phyloP scores from a whole-genome alignment of 306 rosid genomes.

The Pyrus betulifolia region DNA sequence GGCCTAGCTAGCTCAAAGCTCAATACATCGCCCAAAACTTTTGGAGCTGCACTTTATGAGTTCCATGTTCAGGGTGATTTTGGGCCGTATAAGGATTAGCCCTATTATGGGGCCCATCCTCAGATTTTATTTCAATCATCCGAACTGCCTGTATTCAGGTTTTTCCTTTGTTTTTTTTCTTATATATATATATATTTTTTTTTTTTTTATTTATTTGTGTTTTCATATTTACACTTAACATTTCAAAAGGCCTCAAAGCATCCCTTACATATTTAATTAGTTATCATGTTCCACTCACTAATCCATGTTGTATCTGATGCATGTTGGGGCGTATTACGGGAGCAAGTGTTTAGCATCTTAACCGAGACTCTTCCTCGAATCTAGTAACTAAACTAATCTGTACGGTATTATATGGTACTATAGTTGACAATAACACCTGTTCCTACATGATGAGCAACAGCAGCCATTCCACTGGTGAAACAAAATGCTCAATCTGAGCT shows the following conservation, averaged over 20 bases:
- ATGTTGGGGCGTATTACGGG: not conserved
- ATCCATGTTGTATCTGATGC: not conserved
- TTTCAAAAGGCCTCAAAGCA: not conserved
- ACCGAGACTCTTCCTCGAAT: not conserved
- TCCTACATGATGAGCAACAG: constrained; percentile 75
- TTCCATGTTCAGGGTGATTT: not conserved
- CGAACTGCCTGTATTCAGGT: too few relatives aligned
- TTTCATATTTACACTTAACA: not conserved
- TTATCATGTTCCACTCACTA: not conserved
- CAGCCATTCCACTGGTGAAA: constrained; percentile 94
- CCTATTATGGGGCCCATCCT: too few relatives aligned
- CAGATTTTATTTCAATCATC: too few relatives aligned
- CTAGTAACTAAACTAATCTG: not conserved
- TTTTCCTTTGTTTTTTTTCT: not conserved
- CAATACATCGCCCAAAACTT: not conserved
- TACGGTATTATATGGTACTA: not conserved
- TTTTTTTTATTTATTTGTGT: not conserved
- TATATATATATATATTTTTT: too few relatives aligned
- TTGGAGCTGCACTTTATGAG: not conserved
- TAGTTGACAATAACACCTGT: constrained; percentile 44
- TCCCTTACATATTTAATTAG: not conserved
- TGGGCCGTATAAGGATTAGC: not conserved
- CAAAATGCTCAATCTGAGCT: constrained; percentile 64
- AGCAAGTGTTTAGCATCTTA: not conserved
- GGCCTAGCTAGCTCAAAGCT: not conserved